These are phyloP conservation scores for Viridothelium virens DNA, from an alignment of 495 filamentous ascomycete genomes.

Conservation along the genomic window DNA sequence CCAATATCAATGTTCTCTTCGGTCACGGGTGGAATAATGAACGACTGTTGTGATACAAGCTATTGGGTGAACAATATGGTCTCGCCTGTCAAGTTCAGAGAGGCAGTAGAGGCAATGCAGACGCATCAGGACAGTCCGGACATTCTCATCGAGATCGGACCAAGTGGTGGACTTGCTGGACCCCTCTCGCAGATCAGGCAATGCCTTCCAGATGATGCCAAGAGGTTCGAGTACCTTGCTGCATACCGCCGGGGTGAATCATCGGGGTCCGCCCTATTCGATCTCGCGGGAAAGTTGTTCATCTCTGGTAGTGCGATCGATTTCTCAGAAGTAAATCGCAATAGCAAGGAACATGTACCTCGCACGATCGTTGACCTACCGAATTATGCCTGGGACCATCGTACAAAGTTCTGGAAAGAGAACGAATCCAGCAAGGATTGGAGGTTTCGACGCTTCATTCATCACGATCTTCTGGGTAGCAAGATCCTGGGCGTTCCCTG, in stretches of 20 bases:
- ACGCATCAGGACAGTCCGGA: neutral
- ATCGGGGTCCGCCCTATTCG: neutral
- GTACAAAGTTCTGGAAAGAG: slow-evolving; percentile 11
- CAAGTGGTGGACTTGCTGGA: slow-evolving; percentile 13
- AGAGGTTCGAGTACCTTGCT: neutral
- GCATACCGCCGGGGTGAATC: neutral
- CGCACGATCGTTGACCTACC: slow-evolving; percentile 1
- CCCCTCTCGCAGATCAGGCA: slow-evolving; percentile 4
- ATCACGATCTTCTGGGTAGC: slow-evolving; percentile 51
- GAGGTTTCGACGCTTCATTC: slow-evolving; percentile 38
- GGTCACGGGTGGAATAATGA: neutral
- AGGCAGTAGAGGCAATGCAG: neutral
- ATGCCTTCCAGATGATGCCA: neutral
- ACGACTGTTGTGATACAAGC: neutral
- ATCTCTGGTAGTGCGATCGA: neutral
- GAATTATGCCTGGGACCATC: slow-evolving; percentile 10
- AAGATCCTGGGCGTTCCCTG: slow-evolving; percentile 42
- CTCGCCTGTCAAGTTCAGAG: slow-evolving; percentile 6
- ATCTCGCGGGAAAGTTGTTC: neutral
- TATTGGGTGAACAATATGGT: slow-evolving; percentile 23
- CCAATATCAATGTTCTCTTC: neutral
- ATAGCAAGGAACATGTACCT: neutral
- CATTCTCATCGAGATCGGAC: slow-evolving; percentile 20
- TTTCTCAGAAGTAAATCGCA: neutral
- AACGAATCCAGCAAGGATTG: slow-evolving; percentile 40